Base-by-base conservation (phyloP, 352 stramenopile genomes). In the Phytophthora citrophthora region DNA sequence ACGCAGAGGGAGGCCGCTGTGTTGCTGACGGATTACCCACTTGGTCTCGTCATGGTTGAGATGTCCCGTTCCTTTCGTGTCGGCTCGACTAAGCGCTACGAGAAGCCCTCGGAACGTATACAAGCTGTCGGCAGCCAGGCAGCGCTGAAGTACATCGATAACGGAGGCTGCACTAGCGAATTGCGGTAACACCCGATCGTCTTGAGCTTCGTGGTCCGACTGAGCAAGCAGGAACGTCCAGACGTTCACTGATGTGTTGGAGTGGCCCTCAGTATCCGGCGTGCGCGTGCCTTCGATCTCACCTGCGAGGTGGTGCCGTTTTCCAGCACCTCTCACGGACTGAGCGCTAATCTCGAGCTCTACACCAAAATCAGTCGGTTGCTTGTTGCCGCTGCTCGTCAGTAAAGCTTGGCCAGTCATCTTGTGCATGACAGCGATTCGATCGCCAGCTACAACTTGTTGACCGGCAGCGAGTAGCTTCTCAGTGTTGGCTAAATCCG, bases 341-440 rank as follows among this genome's bases (percentile, higher is more conserved):
- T 82, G 49, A 13, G 66, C 73, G 46, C 75, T 89, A 11, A 90
- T 69, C 59, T 95, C 88, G n/a, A 90, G 73, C 75, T 95, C 88
- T 18, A 87, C 56, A 13, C 88, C 88, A 60, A 93, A 95, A 47
- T 95, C 83, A 1, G 86, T 94, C 15, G 83, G 81, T 51, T 91
- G 77, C 23, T 83, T 88, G 70, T 65, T 85, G 55, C 75, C 83
- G 32, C 64, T 56, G 23, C 91, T 73, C 1, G 72, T 63, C 12
- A 69, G 77, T 5, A 95, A 63, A 10, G 85, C 73, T 44, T 91
- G 75, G 18, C 86, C 84, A 0, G 88, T 94, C 88, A 95, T 95
- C 70, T 95, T 94, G 70, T 95, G 88, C 48, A 91, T 58, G 36
- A 95, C 49, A 4, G 84, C 75, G 47, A 94, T 60, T 2, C 52